Evolutionary conservation across 148 eudicot genomes (phyloP), one percentile per base, ranked within the genome.

Genomic region (Fagopyrum homotropicum): DNA sequence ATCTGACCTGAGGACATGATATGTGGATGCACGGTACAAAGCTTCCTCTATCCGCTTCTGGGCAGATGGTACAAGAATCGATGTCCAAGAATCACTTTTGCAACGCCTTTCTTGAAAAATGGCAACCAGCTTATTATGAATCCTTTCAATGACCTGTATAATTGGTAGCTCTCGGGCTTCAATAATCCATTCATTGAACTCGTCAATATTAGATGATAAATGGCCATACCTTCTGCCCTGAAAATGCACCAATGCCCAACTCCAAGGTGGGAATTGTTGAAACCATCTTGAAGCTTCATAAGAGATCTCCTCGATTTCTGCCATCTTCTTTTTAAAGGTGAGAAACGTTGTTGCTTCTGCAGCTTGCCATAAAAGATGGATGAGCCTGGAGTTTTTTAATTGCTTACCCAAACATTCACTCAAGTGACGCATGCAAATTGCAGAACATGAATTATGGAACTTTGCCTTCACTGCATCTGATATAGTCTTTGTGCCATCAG

Each of bases 251-350:
- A 84, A 63, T 14, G 89, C 88, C 90, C 93, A 87, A 9, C 54
- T 45, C 10, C 86, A 78, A 74, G 89, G 82, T 14, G 87, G 86
- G 77, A 76, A 83, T 46, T 83, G 78, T 78, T 81, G 82, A 74
- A 89, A 75, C 90, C 90, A 89, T 48, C 82, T 81, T 0, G 86
- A 76, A n/a, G 90, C 93, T 73, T 89, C 89, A 72, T 84, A 56
- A 17, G 88, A 89, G 45, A 84, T 80, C 72, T 84, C 88, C 79
- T 83, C 84, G 0, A 89, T 81, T 79, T 87, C 90, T 9, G 76
- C 66, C 79, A 89, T 72, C 76, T 75, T 89, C 49, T 82, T 88
- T 75, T 82, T 87, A 40, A 85, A 87, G 45, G 78, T 75, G 40
- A 72, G 48, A 12, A 74, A 7, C 26, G 83, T 84, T 44, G 84